Conservation (phyloP, 345 rosid genomes). For the Corchorus capsularis region DNA sequence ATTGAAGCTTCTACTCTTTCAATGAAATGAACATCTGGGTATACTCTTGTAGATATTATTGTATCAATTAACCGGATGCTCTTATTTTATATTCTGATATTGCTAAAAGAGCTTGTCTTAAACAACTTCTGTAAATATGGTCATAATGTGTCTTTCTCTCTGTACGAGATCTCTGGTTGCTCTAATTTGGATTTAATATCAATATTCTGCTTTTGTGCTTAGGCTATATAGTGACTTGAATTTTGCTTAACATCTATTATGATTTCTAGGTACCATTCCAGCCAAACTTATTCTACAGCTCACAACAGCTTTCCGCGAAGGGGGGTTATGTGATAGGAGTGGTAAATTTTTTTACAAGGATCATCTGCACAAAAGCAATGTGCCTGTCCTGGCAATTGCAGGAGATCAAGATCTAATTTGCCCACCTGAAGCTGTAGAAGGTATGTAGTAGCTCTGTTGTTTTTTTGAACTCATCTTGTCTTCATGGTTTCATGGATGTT, state of each 20-base stretch:
- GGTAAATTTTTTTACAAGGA: constrained; percentile 81
- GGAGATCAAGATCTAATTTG: constrained; percentile 93
- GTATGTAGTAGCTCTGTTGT: constrained; percentile 35
- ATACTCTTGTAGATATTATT: not conserved
- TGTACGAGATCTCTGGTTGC: not conserved
- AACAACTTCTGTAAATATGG: constrained; percentile 86
- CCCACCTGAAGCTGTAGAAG: constrained; percentile 91
- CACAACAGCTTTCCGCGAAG: constrained; percentile 81
- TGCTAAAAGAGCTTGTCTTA: constrained; percentile 80
- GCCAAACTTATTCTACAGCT: constrained; percentile 91
- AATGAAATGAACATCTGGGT: not conserved
- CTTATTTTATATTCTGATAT: not conserved
- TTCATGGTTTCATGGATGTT: not conserved
- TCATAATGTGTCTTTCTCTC: not conserved
- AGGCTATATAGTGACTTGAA: not conserved
- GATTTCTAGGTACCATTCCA: constrained; percentile 79
- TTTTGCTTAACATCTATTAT: not conserved
- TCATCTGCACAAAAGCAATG: constrained; percentile 51
- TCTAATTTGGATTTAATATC: not conserved
- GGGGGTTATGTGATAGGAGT: constrained; percentile 78
- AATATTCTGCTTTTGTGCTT: not conserved
- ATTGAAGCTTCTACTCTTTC: not conserved
- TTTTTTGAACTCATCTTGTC: not conserved
- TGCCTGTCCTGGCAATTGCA: constrained; percentile 88
- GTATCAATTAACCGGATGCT: not conserved